Percentiles rank a stretch among this genome's conserved stretches.
These are phyloP conservation scores for Penicillium paxilli DNA, from an alignment of 495 filamentous ascomycete species.

Conservation along the genomic window DNA sequence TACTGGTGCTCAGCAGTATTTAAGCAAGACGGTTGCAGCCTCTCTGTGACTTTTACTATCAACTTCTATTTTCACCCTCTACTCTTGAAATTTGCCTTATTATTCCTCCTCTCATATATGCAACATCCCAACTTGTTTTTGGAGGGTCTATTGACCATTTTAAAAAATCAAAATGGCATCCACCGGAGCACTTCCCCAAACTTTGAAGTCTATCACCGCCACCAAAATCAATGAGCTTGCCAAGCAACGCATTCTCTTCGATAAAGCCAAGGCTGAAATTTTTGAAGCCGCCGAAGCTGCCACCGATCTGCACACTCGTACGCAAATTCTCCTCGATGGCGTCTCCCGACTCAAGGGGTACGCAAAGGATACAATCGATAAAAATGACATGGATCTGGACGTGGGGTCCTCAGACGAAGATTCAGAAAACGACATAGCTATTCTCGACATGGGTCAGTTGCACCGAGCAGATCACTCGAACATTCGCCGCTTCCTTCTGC, in stretches of 20 bases:
- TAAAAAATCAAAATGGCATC: slow-evolving; percentile 34
- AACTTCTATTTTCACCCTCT: background rate
- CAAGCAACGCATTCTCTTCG: slow-evolving; percentile 57
- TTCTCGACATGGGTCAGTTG: slow-evolving; percentile 12
- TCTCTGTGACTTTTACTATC: background rate
- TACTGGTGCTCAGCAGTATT: background rate
- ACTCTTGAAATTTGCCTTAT: background rate
- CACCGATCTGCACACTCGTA: slow-evolving; percentile 28
- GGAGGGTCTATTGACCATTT: no score
- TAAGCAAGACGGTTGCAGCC: background rate
- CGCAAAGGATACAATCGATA: slow-evolving; percentile 37
- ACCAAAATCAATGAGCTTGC: slow-evolving; percentile 64
- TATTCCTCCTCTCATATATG: no score
- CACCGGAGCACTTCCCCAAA: slow-evolving; percentile 52
- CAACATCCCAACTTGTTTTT: no score
- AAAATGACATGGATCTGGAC: slow-evolving; percentile 35
- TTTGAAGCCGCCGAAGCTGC: slow-evolving; percentile 26
- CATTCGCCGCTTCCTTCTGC: slow-evolving; percentile 53
- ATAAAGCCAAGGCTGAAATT: slow-evolving; percentile 37
- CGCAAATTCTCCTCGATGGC: slow-evolving; percentile 37
- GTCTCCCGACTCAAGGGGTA: slow-evolving; percentile 39
- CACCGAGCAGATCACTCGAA: slow-evolving; percentile 32
- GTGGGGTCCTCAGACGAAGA: slow-evolving; percentile 14
- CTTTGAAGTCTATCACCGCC: slow-evolving; percentile 63
- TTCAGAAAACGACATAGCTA: slow-evolving; percentile 12